A percentile compares a stretch with the other conserved stretches of the same genome.
These are phyloP conservation scores for Exidia glandulosa DNA, from an alignment of 768 basidiomycete genomes.

Conservation along the genomic window DNA sequence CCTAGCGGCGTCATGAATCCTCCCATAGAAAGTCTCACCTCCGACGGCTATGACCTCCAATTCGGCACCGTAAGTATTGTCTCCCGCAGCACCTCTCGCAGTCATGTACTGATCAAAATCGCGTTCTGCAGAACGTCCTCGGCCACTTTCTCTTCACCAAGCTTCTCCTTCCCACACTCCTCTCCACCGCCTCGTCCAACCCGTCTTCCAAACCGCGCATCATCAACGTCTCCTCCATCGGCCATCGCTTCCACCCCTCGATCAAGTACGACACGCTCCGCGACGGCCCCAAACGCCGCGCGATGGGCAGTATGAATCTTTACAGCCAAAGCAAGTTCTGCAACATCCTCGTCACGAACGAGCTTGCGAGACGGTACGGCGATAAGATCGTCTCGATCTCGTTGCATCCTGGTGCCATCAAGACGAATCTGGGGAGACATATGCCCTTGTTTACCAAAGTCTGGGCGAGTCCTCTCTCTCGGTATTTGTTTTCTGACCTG, in stretches of 20 bases:
- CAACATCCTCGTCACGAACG: slow-evolving; percentile 12
- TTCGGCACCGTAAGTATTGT: no score
- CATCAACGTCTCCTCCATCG: slow-evolving; percentile 1
- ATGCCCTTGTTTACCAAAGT: no score
- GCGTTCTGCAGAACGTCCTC: slow-evolving; percentile 10
- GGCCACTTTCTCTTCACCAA: slow-evolving; percentile 10
- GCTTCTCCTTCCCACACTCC: slow-evolving; percentile 8
- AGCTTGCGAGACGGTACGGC: slow-evolving; percentile 5
- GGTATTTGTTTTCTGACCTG: no score
- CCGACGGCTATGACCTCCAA: no score
- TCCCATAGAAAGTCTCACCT: no score
- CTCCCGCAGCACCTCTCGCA: no score
- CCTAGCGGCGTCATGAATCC: no score
- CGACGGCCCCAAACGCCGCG: slow-evolving; percentile 1
- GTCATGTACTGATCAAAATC: no score
- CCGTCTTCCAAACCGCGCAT: slow-evolving; percentile 2
- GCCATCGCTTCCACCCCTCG: not conserved
- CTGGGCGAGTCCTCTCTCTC: no score
- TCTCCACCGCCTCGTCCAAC: slow-evolving; percentile 1
- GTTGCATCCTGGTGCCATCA: no score
- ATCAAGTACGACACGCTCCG: not conserved
- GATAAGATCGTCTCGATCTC: no score
- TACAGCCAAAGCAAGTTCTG: not conserved
- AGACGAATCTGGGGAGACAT: no score
- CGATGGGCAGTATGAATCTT: not conserved